These are phyloP conservation scores for Excoecaria agallocha DNA, from an alignment of 345 rosid genomes.

Conservation along the genomic window DNA sequence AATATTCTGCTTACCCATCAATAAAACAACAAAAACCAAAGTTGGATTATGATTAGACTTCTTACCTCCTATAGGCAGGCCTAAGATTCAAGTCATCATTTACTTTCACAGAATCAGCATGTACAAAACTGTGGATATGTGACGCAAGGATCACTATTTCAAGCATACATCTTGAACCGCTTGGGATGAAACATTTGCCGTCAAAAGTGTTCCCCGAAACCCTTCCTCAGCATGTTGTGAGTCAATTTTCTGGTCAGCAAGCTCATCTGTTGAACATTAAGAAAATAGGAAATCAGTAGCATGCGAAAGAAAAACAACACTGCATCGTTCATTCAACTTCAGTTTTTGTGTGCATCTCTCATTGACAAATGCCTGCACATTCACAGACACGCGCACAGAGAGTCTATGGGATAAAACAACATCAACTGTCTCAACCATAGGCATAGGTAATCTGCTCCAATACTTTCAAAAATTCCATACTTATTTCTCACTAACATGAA, in stretches of 20 bases:
- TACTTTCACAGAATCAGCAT: slow-evolving; percentile 10
- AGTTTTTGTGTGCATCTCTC: too few relatives aligned
- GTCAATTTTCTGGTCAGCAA: slow-evolving; percentile 60
- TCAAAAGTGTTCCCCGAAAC: slow-evolving; percentile 83
- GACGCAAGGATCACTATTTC: not conserved
- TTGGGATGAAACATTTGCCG: slow-evolving; percentile 66
- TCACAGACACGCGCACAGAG: too few relatives aligned
- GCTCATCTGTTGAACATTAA: slow-evolving; percentile 60
- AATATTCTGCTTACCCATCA: not conserved
- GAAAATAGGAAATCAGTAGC: not conserved
- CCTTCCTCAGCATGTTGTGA: slow-evolving; percentile 69
- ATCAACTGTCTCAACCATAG: too few relatives aligned
- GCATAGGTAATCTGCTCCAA: not conserved
- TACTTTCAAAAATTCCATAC: not conserved
- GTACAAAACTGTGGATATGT: slow-evolving; percentile 15
- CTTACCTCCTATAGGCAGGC: slow-evolving; percentile 17
- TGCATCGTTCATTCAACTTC: too few relatives aligned
- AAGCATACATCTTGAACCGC: slow-evolving; percentile 38
- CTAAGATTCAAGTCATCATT: slow-evolving; percentile 4
- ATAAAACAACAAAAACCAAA: not conserved
- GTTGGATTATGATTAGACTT: not conserved
- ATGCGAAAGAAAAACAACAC: too few relatives aligned
- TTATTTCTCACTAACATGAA: not conserved
- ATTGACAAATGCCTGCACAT: too few relatives aligned
- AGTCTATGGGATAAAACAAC: too few relatives aligned